Evolutionary conservation across 2,329 filamentous ascomycete genomes (phyloP).

Genomic region (Bipolaris zeicola): DNA sequence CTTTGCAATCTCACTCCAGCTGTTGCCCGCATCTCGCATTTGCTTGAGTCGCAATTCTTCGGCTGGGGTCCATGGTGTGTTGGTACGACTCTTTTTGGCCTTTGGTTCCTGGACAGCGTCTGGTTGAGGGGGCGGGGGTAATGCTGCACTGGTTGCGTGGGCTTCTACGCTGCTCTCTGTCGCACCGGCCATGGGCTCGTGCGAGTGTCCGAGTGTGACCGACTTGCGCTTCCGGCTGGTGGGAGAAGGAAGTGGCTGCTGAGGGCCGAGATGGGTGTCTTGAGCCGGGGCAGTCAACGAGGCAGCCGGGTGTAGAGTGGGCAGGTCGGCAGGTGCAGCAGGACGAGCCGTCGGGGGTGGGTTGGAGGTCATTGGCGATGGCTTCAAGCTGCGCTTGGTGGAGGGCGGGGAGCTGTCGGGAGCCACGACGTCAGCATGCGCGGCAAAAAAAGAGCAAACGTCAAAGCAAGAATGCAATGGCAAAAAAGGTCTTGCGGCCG

Average conservation of each 20-base stretch:
- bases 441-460: conserved; percentile 10
- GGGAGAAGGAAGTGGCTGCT: conserved; percentile 29
- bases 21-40: conserved; percentile 91
- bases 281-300: conserved; percentile 29
- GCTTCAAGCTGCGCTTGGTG: conserved; percentile 53
- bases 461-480: conserved; percentile 9
- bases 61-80: conserved; percentile 95
- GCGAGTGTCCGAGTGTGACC: conserved; percentile 30
- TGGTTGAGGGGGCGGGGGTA: conserved; percentile 26
- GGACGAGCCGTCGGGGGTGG: conserved; percentile 31
- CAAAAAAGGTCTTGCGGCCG: conserved; percentile 7
- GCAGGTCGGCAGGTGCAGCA: conserved; percentile 32
- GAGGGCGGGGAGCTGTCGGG: conserved; percentile 49
- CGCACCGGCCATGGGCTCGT: conserved; percentile 33
- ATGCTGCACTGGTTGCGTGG: conserved; percentile 30
- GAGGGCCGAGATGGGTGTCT: conserved; percentile 29
- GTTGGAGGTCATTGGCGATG: conserved; percentile 47
- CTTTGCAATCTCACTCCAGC: conserved; percentile 98
- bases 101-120: conserved; percentile 47
- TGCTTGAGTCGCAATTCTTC: conserved; percentile 92
- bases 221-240: conserved; percentile 46
- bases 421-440: conserved; percentile 40
- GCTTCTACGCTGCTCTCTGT: conserved; percentile 22
- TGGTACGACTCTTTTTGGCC: conserved; percentile 93
- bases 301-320: conserved; percentile 37